Conservation (phyloP, 2,329 filamentous ascomycete species). For the Diaporthe eres region DNA sequence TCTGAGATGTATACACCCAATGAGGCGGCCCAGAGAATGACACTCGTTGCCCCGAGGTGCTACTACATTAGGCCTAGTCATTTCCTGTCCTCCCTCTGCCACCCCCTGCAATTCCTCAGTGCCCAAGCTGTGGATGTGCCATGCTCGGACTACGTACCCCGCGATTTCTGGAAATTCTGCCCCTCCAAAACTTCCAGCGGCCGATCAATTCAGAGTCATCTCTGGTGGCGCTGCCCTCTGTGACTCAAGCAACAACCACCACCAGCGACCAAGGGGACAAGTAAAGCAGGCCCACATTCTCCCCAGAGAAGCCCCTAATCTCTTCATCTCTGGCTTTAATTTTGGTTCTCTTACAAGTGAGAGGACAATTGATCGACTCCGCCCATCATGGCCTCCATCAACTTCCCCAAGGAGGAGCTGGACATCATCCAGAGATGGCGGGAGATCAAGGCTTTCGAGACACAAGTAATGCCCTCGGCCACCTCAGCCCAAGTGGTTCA, state of each 20-base stretch:
- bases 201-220: slow-evolving; percentile 38
- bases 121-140: slow-evolving; percentile 12
- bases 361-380: slow-evolving; percentile 37
- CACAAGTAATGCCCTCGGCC: slow-evolving; percentile 70
- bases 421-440: slow-evolving; percentile 87
- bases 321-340: background rate
- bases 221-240: slow-evolving; percentile 16
- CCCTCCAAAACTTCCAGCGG: slow-evolving; percentile 40
- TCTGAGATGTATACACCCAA: background rate
- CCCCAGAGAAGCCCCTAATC: background rate
- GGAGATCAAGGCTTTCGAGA: slow-evolving; percentile 91
- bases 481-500: background rate
- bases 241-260: slow-evolving; percentile 39
- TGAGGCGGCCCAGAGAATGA: background rate
- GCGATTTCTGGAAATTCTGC: slow-evolving; percentile 38
- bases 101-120: background rate
- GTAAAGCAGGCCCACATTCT: slow-evolving; percentile 6
- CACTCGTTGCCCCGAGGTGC: background rate
- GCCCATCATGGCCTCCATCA: slow-evolving; percentile 78
- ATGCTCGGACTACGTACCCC: slow-evolving; percentile 39
- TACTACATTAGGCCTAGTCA: slow-evolving; percentile 17
- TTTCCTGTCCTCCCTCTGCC: background rate
- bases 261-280: slow-evolving; percentile 2
- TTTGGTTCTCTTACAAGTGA: background rate
- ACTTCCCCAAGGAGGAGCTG: slow-evolving; percentile 94